Base-by-base conservation (phyloP, 192 early-diverging fungal genomes). In the Coemansia sp. region DNA sequence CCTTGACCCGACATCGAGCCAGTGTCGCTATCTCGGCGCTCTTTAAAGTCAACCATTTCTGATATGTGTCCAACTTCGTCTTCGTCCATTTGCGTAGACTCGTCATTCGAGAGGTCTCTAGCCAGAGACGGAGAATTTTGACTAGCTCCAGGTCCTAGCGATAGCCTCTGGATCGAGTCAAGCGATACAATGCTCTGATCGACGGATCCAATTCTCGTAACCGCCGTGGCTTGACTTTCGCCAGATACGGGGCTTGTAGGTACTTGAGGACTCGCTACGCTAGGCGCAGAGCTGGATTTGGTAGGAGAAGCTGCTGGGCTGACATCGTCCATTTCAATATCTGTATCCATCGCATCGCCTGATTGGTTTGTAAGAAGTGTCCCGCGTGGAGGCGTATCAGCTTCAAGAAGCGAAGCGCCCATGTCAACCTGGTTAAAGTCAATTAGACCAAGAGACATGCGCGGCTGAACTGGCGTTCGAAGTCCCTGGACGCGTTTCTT, bases 401-500 rank as follows among this genome's bases (percentile, higher is more conserved):
- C 54, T 34, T 71, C 65, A 10, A 64, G n/a, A 42, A 71, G 64
- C 17, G 61, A 71, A 2, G 34, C 22, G n/a, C 61, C 65, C 23
- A 67, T 66, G 33, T 78, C 74, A 53, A 79, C 65, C 19, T 66
- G 55, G 48, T 25, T 66, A 66, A 79, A 79, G 56, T 79, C 76
- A 17, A 79, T 69, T n/a, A 79, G 57, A 15, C 76, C 76, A 17
- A 79, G 62, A 4, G 76, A 79, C 59, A 62, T 66, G 30, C 74
- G 74, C 13, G 65, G 44, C 19, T 61, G 58, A 2, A 44, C 61
- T 5, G 73, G 64, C 9, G 64, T 57, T 10, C 54, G 57, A n/a
- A 77, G 60, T 10, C 57, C 64, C 9, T 43, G 40, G 24, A 76
- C 53, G 15, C 67, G 67, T 39, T 38, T 55, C 40, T 34, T 64